phyloP scores from a whole-genome alignment of 495 filamentous ascomycete genomes.

The Hypoxylon subgilvum region DNA sequence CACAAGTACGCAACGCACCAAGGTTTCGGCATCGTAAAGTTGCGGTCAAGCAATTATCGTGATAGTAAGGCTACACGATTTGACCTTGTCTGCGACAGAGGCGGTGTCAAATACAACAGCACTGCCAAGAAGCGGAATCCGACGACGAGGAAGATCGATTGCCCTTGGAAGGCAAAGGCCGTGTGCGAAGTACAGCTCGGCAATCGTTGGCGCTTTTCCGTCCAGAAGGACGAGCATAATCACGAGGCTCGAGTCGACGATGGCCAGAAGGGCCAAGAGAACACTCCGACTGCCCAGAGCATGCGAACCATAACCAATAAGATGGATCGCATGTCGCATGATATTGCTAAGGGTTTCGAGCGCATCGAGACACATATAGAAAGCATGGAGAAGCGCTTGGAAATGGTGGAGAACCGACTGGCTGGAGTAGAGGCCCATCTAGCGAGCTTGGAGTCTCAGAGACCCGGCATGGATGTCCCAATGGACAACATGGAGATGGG shows the following conservation, averaged over 20 bases:
- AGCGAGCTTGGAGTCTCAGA: slow-evolving; percentile 48
- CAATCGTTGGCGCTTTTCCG: slow-evolving; percentile 58
- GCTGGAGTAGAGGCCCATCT: slow-evolving; percentile 49
- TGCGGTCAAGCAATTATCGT: slow-evolving; percentile 58
- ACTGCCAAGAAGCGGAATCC: slow-evolving; percentile 61
- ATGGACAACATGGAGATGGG: slow-evolving; percentile 56
- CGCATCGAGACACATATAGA: slow-evolving; percentile 53
- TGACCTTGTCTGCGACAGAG: slow-evolving; percentile 59
- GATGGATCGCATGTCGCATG: slow-evolving; percentile 55
- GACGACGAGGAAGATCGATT: slow-evolving; percentile 59
- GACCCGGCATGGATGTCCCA: slow-evolving; percentile 49
- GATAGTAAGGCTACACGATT: slow-evolving; percentile 58
- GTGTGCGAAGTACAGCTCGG: slow-evolving; percentile 58
- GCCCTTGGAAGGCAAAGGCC: slow-evolving; percentile 59
- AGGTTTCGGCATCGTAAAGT: slow-evolving; percentile 58
- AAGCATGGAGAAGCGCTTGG: slow-evolving; percentile 43
- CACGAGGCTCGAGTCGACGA: slow-evolving; percentile 54
- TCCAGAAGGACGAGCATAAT: slow-evolving; percentile 56
- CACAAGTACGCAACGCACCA: slow-evolving; percentile 56
- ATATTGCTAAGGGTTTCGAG: slow-evolving; percentile 46
- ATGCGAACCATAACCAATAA: slow-evolving; percentile 55
- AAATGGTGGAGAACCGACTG: slow-evolving; percentile 15
- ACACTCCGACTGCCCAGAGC: slow-evolving; percentile 53
- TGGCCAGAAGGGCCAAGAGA: slow-evolving; percentile 52
- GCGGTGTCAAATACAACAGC: slow-evolving; percentile 60